A percentile compares a stretch with the other conserved stretches of the same genome.
Evolutionary conservation across 164 flowering plant genomes (phyloP).

Genomic region (Umbilicus rupestris): DNA sequence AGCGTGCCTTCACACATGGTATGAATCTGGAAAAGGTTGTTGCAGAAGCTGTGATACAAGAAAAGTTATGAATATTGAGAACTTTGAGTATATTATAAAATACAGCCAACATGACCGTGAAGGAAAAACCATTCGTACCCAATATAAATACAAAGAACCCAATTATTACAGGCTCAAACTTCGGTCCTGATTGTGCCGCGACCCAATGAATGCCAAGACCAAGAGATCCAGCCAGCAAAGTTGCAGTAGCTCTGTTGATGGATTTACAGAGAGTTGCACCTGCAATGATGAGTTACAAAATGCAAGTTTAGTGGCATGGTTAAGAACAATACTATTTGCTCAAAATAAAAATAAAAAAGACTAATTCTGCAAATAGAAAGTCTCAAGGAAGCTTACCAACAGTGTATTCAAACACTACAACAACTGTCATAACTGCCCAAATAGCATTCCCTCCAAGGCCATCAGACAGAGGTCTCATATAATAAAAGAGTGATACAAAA

Average conservation of each 20-base stretch:
- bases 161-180: conserved; percentile 46
- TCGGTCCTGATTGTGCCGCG: conserved; percentile 43
- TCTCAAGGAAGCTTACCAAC: conserved; percentile 38
- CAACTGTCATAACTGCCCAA: conserved; percentile 89
- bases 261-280: conserved; percentile 61
- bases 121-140: conserved; percentile 25
- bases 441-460: conserved; percentile 77
- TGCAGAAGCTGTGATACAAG: conserved; percentile 42
- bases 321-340: not conserved
- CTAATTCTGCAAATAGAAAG: not conserved
- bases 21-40: conserved; percentile 72
- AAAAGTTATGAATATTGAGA: not conserved
- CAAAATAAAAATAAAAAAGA: not conserved
- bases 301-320: not conserved
- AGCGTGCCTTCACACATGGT: conserved; percentile 55
- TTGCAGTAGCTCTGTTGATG: conserved; percentile 50
- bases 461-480: conserved; percentile 60
- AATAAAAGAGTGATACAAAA: conserved; percentile 61
- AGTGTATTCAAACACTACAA: conserved; percentile 61
- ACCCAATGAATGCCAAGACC: conserved; percentile 57
- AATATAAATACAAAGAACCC: conserved; percentile 51
- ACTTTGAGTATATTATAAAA: not conserved
- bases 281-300: conserved; percentile 12
- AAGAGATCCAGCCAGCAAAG: conserved; percentile 56
- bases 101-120: not conserved